Evolutionary conservation across 305 asterid species (phyloP), one percentile per base, ranked within the genome.

Genomic region (Rubia peregrina): DNA sequence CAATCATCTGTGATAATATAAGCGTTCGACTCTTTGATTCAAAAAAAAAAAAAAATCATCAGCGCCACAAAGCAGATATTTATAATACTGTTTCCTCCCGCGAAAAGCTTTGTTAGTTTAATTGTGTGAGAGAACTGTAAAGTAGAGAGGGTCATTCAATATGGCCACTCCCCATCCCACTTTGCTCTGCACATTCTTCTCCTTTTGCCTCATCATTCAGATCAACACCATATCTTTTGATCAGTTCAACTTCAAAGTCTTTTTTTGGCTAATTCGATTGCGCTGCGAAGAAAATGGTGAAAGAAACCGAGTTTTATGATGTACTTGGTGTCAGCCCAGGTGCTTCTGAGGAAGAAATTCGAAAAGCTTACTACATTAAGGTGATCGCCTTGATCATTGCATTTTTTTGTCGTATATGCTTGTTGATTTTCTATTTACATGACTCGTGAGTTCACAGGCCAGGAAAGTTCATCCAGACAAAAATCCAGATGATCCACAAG

Each of bases 381-480:
- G 98, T 92, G 21, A 53, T 64, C 2, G 21, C 38, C 10, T 21
- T 57, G 38, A 57, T 57, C 36, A 57, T 17, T 48, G 33, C 33
- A 30, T 30, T 44, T 0, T 41, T 9, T 30, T n/a, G 40, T 33
- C 16, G 30, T 69, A 38, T 44, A 71, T 61, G 41, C 43, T 61
- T 48, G 48, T 42, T 61, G 57, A 42, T 21, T 2, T 42, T 42
- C 8, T 48, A 16, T 48, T 46, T 19, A 56, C 33, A 7, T 19
- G 69, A 7, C 40, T 42, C 17, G 21, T 55, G 60, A 76, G 21
- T 80, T 53, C 36, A 83, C 84, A 92, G 98, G 98, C 98, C 2
- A 85, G 86, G 83, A 88, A 92, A 83, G 97, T 90, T 74, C 98
- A 90, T 76, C 98, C 97, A 2, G 96, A 92, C 61, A 89, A 91